These are phyloP conservation scores for Brachypodium distachyon DNA, from an alignment of 202 grass and related monocot genomes.

Conservation along the genomic window DNA sequence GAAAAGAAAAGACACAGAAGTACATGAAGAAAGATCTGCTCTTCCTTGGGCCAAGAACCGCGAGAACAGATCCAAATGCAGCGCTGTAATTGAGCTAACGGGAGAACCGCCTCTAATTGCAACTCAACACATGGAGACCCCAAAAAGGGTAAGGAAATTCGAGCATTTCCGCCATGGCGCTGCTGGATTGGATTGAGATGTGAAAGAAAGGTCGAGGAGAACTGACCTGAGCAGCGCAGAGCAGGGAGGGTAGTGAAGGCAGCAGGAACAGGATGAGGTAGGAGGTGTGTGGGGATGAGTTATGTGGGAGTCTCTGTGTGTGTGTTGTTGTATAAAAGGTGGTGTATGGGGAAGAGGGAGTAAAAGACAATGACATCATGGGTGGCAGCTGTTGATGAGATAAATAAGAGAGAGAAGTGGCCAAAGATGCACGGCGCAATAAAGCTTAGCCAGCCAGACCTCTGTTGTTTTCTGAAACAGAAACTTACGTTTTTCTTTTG, in stretches of 20 bases:
- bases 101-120: not conserved
- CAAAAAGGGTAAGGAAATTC: not conserved
- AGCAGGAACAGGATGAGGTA: conserved; percentile 2
- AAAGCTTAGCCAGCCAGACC: not conserved
- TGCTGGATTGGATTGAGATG: not conserved
- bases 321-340: conserved; percentile 24
- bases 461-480: conserved; percentile 13
- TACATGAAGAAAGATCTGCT: conserved; percentile 7
- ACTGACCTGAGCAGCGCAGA: conserved; percentile 31
- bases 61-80: conserved; percentile 31
- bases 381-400: conserved; percentile 19
- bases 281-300: not conserved
- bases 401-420: not conserved
- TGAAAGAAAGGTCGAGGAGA: not conserved
- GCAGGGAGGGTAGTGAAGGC: conserved; percentile 4
- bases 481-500: too few relatives aligned
- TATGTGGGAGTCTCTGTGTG: not conserved
- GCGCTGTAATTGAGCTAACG: not conserved
- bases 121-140: not conserved
- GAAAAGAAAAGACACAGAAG: not conserved
- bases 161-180: not conserved
- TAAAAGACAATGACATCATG: conserved; percentile 29
- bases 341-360: not conserved
- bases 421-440: not conserved
- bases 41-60: conserved; percentile 26